A percentile compares a stretch with the other conserved stretches of the same genome.
Evolutionary conservation across 345 rosid species (phyloP).

Genomic region (Abelmoschus esculentus): DNA sequence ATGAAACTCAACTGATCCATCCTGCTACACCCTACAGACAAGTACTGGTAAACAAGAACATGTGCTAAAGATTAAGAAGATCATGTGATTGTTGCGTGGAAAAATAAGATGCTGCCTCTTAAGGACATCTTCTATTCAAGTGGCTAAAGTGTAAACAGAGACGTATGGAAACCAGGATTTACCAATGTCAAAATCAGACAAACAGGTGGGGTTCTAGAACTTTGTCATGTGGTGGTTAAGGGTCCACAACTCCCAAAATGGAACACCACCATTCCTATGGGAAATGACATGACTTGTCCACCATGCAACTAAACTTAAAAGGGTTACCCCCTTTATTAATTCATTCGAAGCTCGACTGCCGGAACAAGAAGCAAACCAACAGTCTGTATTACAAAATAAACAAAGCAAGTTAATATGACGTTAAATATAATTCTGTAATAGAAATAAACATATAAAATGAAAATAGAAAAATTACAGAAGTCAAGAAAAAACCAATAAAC

Average conservation of each 20-base stretch:
- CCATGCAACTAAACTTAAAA: background rate
- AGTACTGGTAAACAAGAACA: background rate
- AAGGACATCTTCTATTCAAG: background rate
- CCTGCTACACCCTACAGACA: too few species aligned
- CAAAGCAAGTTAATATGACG: too few species aligned
- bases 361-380: background rate
- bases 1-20: too few species aligned
- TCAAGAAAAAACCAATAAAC: too few species aligned
- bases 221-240: conserved; percentile 2
- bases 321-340: too few species aligned
- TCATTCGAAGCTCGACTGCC: background rate
- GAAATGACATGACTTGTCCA: background rate
- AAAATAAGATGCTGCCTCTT: background rate
- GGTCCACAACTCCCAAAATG: conserved; percentile 3
- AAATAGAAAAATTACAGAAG: too few species aligned
- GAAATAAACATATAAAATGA: too few species aligned
- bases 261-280: conserved; percentile 15
- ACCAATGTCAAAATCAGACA: conserved; percentile 11
- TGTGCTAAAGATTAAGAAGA: background rate
- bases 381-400: too few species aligned
- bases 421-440: too few species aligned
- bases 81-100: background rate
- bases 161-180: background rate
- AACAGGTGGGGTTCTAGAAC: conserved; percentile 9
- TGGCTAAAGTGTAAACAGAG: background rate